Evolutionary conservation across 2,329 filamentous ascomycete species (phyloP).

Genomic region (Phialocephala sp.): DNA sequence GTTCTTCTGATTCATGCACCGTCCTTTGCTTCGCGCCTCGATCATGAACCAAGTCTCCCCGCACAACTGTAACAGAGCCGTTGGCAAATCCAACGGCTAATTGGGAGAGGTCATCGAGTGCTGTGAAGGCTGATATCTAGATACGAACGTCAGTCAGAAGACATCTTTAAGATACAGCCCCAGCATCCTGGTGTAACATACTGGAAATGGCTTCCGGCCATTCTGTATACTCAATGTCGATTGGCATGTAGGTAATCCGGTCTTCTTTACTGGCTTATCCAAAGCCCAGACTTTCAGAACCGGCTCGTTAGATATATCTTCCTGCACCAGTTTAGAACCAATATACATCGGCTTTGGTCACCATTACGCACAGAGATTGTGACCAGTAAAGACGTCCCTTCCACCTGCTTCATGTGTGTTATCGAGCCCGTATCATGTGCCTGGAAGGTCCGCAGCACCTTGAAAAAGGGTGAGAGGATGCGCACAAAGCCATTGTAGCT

Average conservation of each 20-base stretch:
- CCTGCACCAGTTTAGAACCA: constrained; percentile 54
- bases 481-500: constrained; percentile 85
- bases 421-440: constrained; percentile 82
- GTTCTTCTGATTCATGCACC: constrained; percentile 96
- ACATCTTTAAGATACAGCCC: too few relatives aligned
- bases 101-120: constrained; percentile 87
- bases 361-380: constrained; percentile 67
- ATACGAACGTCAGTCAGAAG: not conserved
- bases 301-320: constrained; percentile 87
- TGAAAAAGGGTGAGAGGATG: constrained; percentile 87
- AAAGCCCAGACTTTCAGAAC: constrained; percentile 97
- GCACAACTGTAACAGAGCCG: constrained; percentile 89
- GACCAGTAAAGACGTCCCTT: constrained; percentile 83
- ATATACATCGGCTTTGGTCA: not conserved
- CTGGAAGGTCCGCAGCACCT: constrained; percentile 83
- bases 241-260: constrained; percentile 83
- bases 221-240: constrained; percentile 88
- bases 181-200: constrained; percentile 47
- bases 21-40: constrained; percentile 92
- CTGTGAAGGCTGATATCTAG: constrained; percentile 85
- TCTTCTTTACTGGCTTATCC: constrained; percentile 93
- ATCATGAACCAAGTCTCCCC: constrained; percentile 94
- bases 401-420: constrained; percentile 90
- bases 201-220: constrained; percentile 90
- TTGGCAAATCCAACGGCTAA: constrained; percentile 96